Evolutionary conservation across 2,329 filamentous ascomycete genomes (phyloP).

Genomic region (Cladosporium cucumerinum): DNA sequence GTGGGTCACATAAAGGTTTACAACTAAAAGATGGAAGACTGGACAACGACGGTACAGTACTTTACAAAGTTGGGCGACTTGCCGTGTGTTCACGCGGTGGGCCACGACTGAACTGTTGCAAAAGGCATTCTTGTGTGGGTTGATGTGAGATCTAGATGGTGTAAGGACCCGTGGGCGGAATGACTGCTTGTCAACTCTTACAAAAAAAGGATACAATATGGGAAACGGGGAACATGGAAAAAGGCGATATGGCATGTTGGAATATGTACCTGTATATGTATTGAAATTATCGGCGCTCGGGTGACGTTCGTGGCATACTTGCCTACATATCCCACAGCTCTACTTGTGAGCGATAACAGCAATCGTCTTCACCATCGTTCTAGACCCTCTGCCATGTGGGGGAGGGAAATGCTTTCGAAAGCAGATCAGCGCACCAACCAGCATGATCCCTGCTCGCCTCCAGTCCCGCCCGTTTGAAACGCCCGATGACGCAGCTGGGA

Average conservation of each 20-base stretch:
- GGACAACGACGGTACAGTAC: not conserved
- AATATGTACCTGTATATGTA: not conserved
- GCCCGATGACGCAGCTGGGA: not conserved
- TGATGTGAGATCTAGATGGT: not conserved
- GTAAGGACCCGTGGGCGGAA: not conserved
- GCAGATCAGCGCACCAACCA: not conserved
- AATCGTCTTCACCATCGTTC: not conserved
- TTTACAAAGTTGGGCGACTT: not conserved
- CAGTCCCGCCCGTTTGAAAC: not conserved
- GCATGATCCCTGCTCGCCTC: not conserved
- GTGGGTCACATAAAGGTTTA: slow-evolving; percentile 22
- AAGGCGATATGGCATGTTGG: not conserved
- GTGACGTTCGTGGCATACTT: not conserved
- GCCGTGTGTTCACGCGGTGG: not conserved
- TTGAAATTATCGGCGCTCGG: not conserved
- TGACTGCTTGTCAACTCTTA: not conserved
- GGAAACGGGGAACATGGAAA: not conserved
- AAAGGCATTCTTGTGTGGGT: not conserved
- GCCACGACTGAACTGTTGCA: not conserved
- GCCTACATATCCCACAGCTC: not conserved
- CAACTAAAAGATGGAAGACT: not conserved
- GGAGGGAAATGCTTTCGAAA: not conserved
- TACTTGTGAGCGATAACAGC: not conserved
- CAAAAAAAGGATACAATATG: not conserved
- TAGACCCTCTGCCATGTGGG: not conserved